Conservation (phyloP, 805 yeast species). For the Candida piceae region DNA sequence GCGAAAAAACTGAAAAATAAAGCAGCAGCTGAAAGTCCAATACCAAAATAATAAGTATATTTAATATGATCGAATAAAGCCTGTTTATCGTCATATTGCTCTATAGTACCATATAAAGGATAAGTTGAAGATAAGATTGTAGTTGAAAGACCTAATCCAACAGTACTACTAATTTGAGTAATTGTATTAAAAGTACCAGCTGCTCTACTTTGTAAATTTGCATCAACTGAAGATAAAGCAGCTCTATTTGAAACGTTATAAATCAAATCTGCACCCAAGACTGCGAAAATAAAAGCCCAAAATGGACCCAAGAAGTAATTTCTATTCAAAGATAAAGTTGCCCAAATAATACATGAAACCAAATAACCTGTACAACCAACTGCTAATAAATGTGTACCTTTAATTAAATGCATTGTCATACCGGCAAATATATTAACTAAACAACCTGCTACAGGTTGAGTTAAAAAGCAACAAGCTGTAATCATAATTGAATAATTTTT, state of each 20-base stretch:
- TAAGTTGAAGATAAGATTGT: slow-evolving; percentile 34
- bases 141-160: slow-evolving; percentile 38
- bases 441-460: slow-evolving; percentile 39
- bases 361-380: slow-evolving; percentile 33
- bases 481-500: slow-evolving; percentile 34
- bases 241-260: slow-evolving; percentile 43
- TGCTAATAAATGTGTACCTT: slow-evolving; percentile 35
- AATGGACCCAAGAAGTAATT: slow-evolving; percentile 43
- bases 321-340: slow-evolving; percentile 30
- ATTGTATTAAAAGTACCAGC: slow-evolving; percentile 45
- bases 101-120: slow-evolving; percentile 27
- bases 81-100: slow-evolving; percentile 16
- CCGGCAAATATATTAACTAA: slow-evolving; percentile 43
- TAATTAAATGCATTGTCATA: slow-evolving; percentile 38
- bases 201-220: slow-evolving; percentile 38
- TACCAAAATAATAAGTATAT: slow-evolving; percentile 36
- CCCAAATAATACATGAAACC: slow-evolving; percentile 37
- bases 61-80: slow-evolving; percentile 30
- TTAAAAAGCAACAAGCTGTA: slow-evolving; percentile 39
- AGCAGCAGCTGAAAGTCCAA: slow-evolving; percentile 30
- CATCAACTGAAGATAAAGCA: slow-evolving; percentile 36
- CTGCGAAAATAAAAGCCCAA: slow-evolving; percentile 36
- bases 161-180: slow-evolving; percentile 35
- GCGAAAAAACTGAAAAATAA: slow-evolving; percentile 30
- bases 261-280: slow-evolving; percentile 43